A percentile compares a stretch with the other conserved stretches of the same genome.
Evolutionary conservation across 305 asterid species (phyloP).

Genomic region (Plantago lanceolata): DNA sequence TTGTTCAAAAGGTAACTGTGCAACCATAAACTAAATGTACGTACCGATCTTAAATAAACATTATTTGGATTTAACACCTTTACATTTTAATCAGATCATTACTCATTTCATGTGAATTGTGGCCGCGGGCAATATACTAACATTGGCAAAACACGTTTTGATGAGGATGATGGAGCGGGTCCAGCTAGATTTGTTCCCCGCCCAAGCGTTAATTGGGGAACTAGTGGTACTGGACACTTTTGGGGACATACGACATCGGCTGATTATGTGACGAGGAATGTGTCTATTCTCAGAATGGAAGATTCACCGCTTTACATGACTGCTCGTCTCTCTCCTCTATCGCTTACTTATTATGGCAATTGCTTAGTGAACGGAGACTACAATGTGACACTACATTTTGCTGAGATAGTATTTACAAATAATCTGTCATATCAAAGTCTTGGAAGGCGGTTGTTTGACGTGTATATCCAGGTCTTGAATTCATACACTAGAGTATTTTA

Average conservation of each 20-base stretch:
- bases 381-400: constrained; percentile 61
- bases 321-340: constrained; percentile 51
- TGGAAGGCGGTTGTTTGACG: constrained; percentile 62
- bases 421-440: constrained; percentile 47
- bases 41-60: not conserved
- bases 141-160: constrained; percentile 31
- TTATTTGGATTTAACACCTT: not conserved
- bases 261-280: constrained; percentile 29
- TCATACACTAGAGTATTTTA: too few relatives aligned
- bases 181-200: constrained; percentile 29
- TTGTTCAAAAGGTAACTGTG: not conserved
- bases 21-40: not conserved
- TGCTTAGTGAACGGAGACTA: constrained; percentile 63
- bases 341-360: constrained; percentile 58
- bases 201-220: constrained; percentile 46
- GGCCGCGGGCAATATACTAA: constrained; percentile 34
- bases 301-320: constrained; percentile 39
- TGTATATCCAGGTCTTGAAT: constrained; percentile 53
- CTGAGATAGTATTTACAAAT: constrained; percentile 46
- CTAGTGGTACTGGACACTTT: constrained; percentile 49
- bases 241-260: constrained; percentile 14
- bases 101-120: constrained; percentile 51
- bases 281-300: constrained; percentile 35
- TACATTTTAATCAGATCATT: constrained; percentile 32
- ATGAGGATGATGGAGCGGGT: constrained; percentile 37